These are phyloP conservation scores for Kluyveromyces marxianus DNA, from an alignment of 1,139 yeast genomes.

Conservation along the genomic window DNA sequence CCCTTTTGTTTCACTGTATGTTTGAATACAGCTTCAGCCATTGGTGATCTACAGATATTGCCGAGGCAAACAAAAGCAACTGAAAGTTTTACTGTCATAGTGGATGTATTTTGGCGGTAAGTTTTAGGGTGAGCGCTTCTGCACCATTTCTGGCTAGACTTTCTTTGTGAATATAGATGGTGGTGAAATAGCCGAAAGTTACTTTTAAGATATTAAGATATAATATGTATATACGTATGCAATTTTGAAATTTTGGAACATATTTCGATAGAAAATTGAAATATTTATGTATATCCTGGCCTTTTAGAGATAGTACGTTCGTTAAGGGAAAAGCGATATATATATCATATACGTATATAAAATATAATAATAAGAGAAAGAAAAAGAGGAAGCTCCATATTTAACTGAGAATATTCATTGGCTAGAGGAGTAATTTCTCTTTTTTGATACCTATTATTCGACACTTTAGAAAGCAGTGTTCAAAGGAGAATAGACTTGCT, in stretches of 20 bases:
- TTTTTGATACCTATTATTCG: not conserved
- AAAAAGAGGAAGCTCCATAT: too few species aligned
- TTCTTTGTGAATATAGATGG: not conserved
- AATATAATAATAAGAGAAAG: too few species aligned
- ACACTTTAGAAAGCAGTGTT: slow-evolving; percentile 58
- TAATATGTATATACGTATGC: not conserved
- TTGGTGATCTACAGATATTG: slow-evolving; percentile 92
- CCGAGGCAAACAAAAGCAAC: slow-evolving; percentile 92
- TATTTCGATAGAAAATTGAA: too few species aligned
- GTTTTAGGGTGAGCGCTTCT: not conserved
- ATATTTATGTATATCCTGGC: too few species aligned
- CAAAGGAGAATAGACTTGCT: slow-evolving; percentile 65
- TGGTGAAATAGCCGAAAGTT: too few species aligned
- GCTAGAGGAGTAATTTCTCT: not conserved
- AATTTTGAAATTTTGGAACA: not conserved
- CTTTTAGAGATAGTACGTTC: not conserved
- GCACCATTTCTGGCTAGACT: not conserved
- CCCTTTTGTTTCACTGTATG: slow-evolving; percentile 51
- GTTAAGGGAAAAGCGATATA: not conserved
- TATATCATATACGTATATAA: too few species aligned
- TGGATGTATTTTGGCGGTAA: too few species aligned
- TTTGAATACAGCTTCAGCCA: slow-evolving; percentile 92
- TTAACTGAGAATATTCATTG: too few species aligned
- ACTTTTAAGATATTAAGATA: too few species aligned
- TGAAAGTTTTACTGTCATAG: slow-evolving; percentile 35